Conservation (phyloP, 768 basidiomycete species). For the Pleurotus sapidus region DNA sequence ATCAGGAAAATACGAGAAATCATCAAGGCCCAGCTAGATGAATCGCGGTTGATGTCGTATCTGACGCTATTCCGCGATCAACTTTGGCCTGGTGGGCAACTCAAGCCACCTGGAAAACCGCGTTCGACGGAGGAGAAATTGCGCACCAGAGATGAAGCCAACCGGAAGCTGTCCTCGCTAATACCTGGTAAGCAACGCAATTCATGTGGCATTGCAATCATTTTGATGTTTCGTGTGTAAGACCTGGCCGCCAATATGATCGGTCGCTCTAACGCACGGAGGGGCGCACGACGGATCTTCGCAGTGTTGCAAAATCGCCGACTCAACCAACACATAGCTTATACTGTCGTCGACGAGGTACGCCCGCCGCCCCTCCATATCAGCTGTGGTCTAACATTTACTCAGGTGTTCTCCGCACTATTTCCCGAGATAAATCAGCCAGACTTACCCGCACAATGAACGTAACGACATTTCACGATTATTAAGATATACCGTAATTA, state of each 20-base stretch:
- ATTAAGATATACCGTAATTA: background rate
- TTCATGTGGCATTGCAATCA: background rate
- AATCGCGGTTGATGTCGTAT: slow-evolving; percentile 65
- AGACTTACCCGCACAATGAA: background rate
- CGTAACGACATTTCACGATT: slow-evolving; percentile 7
- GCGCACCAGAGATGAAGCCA: slow-evolving; percentile 81
- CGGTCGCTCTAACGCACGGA: slow-evolving; percentile 91
- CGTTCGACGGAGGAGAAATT: slow-evolving; percentile 80
- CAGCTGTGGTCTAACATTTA: background rate
- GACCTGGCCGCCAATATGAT: slow-evolving; percentile 98
- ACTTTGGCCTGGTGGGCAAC: slow-evolving; percentile 84
- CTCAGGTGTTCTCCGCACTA: slow-evolving; percentile 54
- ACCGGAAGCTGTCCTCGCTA: slow-evolving; percentile 83
- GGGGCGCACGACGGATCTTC: slow-evolving; percentile 91
- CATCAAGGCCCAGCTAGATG: slow-evolving; percentile 59
- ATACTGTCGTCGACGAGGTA: slow-evolving; percentile 90
- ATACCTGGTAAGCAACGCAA: slow-evolving; percentile 69
- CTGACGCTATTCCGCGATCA: slow-evolving; percentile 67
- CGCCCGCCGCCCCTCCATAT: slow-evolving; percentile 13
- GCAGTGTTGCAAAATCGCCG: slow-evolving; percentile 91
- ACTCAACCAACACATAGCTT: slow-evolving; percentile 91
- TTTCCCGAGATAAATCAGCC: slow-evolving; percentile 48
- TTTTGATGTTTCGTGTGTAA: slow-evolving; percentile 24
- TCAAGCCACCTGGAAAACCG: slow-evolving; percentile 56
- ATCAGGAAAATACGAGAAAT: slow-evolving; percentile 85